Base-by-base conservation (phyloP, 2,329 filamentous ascomycete species). In the Xylaria sp. region DNA sequence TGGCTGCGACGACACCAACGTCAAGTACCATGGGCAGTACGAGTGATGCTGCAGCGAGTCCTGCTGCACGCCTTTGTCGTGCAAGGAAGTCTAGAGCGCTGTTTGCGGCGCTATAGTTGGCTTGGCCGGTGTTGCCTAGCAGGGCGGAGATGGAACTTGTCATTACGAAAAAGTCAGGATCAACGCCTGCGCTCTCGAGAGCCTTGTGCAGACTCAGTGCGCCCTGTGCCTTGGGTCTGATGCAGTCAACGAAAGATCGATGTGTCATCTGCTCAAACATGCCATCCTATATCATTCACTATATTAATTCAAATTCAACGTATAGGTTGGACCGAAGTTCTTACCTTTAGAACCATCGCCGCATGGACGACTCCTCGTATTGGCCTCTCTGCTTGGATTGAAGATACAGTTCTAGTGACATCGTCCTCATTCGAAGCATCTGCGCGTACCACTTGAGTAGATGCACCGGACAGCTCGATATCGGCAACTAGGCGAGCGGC, bases 361-460 rank as follows among this genome's bases (percentile, higher is more conserved):
- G 71, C 71, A 9, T 72, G 71, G 12, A 72, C 59, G 3, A 72
- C 70, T 42, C 71, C 70, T 11, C 55, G 61, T 40, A 72, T 60
- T 0, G 70, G 67, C 5, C 65, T 57, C 14, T 65, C 25, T 17
- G 63, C 31, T 7, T 61, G 45, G 11, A 65, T 40, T 9, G 35
- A 46, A 19, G 42, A 33, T 5, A 57, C 63, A 5, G 51, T 55
- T n/a, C 19, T 38, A n/a, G 35, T 35, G 31, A 65, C 53, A 1
- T 45, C 50, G 8, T 55, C 50, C n/a, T 55, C 54, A 11, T 57
- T 47, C 3, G 59, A 43, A 12, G 63, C 65, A 35, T 67, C 65
- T 3, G 47, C 63, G 6, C 65, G 59, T 19, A 63, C 8, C 2
- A 67, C 63, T 12, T 54, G 59, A 1, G 60, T 59, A 19, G 57